Evolutionary conservation across 805 yeast genomes (phyloP).

Genomic region (Nakazawaea molendinolei): DNA sequence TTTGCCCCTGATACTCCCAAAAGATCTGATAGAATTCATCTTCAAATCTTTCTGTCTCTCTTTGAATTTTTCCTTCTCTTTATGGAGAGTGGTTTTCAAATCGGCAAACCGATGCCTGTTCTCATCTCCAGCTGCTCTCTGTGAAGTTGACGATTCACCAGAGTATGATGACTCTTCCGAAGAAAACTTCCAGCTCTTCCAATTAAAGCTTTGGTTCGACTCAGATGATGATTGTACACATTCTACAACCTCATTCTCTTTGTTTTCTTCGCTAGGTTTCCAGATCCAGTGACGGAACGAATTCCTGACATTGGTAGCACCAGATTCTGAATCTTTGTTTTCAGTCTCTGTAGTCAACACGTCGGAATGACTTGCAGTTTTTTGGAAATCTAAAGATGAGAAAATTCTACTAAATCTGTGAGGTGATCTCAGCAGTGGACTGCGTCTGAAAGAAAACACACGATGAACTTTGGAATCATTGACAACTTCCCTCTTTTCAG

Average conservation of each 20-base stretch:
- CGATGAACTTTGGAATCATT: no score
- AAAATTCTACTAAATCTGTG: no score
- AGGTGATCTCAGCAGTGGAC: no score
- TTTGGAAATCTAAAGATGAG: no score
- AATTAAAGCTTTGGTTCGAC: not conserved
- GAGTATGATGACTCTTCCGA: not conserved
- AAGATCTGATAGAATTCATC: slow-evolving; percentile 3
- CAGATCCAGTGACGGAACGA: no score
- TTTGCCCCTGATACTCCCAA: slow-evolving; percentile 2
- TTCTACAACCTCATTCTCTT: slow-evolving; percentile 2
- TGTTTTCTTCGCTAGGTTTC: not conserved
- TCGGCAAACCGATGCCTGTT: not conserved
- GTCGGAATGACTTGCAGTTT: no score
- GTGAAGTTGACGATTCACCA: not conserved
- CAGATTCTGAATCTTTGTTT: no score
- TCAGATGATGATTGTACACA: not conserved
- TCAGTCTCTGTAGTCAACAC: no score
- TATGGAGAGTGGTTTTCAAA: not conserved
- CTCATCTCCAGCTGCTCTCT: not conserved
- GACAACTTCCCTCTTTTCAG: no score
- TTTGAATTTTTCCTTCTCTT: not conserved
- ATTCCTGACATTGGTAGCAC: not conserved
- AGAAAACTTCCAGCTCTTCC: slow-evolving; percentile 2
- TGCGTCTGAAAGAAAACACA: no score
- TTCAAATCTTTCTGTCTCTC: not conserved